A percentile compares a stretch with the other conserved stretches of the same genome.
Evolutionary conservation across 306 rosid genomes (phyloP).

Genomic region (Trifolium fragiferum): DNA sequence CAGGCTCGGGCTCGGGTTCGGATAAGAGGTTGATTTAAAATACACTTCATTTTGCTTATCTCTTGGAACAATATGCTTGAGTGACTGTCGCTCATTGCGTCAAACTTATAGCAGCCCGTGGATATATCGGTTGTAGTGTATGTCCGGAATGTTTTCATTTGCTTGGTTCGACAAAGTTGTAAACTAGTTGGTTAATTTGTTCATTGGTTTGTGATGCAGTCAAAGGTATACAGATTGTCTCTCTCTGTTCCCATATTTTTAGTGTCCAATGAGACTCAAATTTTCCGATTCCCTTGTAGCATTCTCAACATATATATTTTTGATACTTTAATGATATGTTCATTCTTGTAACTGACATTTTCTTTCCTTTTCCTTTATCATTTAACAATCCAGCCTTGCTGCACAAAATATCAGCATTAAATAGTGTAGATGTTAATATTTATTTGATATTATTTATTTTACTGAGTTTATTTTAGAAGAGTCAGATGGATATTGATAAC

Average conservation of each 20-base stretch:
- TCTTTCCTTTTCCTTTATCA: constrained; percentile 12
- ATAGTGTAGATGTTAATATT: background rate
- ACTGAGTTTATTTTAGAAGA: background rate
- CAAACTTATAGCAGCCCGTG: constrained; percentile 37
- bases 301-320: constrained; percentile 44
- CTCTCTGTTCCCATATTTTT: constrained; percentile 47
- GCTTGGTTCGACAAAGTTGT: constrained; percentile 52
- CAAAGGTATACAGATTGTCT: constrained; percentile 50
- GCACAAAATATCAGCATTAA: background rate
- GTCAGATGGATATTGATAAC: background rate
- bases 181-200: constrained; percentile 43
- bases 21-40: constrained; percentile 59
- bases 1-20: constrained; percentile 14
- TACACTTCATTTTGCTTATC: constrained; percentile 36
- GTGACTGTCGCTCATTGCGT: constrained; percentile 41
- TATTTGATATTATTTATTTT: background rate
- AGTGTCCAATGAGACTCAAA: constrained; percentile 32
- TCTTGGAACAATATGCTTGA: constrained; percentile 37
- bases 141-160: constrained; percentile 45
- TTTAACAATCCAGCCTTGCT: background rate
- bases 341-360: constrained; percentile 42
- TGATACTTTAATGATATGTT: constrained; percentile 47
- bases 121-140: constrained; percentile 48
- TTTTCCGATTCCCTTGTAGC: constrained; percentile 44
- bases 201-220: constrained; percentile 53